These are phyloP conservation scores for Ulota crispa DNA, from an alignment of 225 moss, liverwort and hornwort species.

Conservation along the genomic window DNA sequence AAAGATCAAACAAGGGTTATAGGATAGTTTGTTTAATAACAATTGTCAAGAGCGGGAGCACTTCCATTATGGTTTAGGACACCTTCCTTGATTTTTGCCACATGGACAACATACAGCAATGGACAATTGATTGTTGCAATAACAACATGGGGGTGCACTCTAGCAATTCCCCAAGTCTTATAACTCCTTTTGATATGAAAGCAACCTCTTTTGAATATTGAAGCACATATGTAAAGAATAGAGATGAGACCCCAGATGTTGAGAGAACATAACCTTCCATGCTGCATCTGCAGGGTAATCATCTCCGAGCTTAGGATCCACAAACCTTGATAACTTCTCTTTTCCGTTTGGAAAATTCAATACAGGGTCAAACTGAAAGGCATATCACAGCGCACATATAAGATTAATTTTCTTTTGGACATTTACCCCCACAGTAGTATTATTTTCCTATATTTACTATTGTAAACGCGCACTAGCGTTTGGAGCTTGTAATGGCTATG, in stretches of 20 bases:
- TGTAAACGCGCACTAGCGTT: too few species aligned
- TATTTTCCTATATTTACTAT: not conserved
- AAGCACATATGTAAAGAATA: not conserved
- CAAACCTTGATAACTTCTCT: slow-evolving; percentile 52
- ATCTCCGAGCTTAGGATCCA: slow-evolving; percentile 66
- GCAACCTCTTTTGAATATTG: accelerated
- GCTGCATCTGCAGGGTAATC: slow-evolving; percentile 70
- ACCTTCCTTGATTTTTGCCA: too few species aligned
- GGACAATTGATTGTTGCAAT: too few species aligned
- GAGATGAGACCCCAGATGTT: not conserved
- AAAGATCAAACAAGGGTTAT: too few species aligned
- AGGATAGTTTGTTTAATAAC: too few species aligned
- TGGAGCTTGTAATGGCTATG: too few species aligned
- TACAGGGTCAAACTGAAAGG: slow-evolving; percentile 63
- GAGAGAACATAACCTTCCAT: slow-evolving; percentile 63
- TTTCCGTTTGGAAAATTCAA: slow-evolving; percentile 54
- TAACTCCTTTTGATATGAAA: not conserved
- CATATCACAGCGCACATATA: not conserved
- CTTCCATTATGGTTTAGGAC: too few species aligned
- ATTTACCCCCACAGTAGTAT: not conserved
- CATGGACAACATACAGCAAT: too few species aligned
- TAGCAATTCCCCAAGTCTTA: too few species aligned
- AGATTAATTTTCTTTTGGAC: not conserved
- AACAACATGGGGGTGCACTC: too few species aligned
- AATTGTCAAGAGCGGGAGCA: too few species aligned